Percentiles rank a stretch among this genome's conserved stretches.
phyloP scores from a whole-genome alignment of 1,284 basidiomycete genomes.

The Grifola frondosa region DNA sequence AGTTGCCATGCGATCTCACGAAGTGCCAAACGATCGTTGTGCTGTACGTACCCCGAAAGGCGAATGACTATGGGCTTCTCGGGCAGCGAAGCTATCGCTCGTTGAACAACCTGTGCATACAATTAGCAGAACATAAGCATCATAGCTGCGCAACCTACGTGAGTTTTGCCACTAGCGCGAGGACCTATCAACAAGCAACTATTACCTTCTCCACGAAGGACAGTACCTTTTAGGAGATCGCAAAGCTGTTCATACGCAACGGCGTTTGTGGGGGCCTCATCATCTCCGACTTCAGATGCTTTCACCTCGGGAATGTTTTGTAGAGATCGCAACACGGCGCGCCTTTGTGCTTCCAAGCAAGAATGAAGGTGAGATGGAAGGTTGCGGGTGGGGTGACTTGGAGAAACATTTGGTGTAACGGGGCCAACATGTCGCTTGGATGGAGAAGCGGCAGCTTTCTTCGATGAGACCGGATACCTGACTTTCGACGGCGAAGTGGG shows the following conservation, averaged over 20 bases:
- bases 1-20: constrained; percentile 89
- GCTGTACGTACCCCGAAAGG: constrained; percentile 84
- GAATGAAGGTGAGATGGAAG: constrained; percentile 41
- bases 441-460: constrained; percentile 21
- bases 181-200: constrained; percentile 85
- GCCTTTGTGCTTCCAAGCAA: constrained; percentile 56
- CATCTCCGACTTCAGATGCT: constrained; percentile 27
- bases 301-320: constrained; percentile 30
- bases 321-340: constrained; percentile 52
- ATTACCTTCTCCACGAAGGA: constrained; percentile 83
- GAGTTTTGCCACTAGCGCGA: constrained; percentile 81
- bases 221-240: constrained; percentile 69
- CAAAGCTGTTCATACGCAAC: constrained; percentile 53
- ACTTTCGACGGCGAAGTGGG: constrained; percentile 1
- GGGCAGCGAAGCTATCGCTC: constrained; percentile 46
- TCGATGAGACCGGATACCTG: constrained; percentile 13
- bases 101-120: constrained; percentile 52
- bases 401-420: constrained; percentile 17
- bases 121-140: constrained; percentile 4
- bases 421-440: constrained; percentile 28
- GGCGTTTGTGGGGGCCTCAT: constrained; percentile 44
- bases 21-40: constrained; percentile 85
- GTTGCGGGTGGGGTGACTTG: constrained; percentile 21
- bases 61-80: constrained; percentile 70
- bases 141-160: constrained; percentile 46